Percentiles rank a stretch among this genome's conserved stretches.
Evolutionary conservation across 495 filamentous ascomycete species (phyloP).

Genomic region (Pseudoneurospora amorphoporcata): DNA sequence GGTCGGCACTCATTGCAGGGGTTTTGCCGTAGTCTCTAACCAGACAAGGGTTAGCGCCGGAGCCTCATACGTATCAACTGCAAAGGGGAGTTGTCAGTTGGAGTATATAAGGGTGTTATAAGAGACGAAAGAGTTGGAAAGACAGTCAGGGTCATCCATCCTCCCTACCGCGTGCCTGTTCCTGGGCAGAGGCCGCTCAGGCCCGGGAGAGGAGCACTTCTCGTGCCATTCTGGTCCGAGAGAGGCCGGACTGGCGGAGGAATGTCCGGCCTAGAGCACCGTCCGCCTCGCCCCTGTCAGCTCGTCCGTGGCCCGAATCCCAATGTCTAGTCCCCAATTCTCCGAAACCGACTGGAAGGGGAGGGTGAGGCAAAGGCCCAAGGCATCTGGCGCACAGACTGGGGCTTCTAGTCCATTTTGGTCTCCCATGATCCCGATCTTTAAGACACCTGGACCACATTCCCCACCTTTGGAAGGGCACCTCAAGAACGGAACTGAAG

Average conservation of each 20-base stretch:
- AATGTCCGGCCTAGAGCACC: neutral
- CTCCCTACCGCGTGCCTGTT: neutral
- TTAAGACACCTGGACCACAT: neutral
- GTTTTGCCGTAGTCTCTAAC: neutral
- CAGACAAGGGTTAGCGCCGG: neutral
- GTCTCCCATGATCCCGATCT: neutral
- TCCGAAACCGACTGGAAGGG: neutral
- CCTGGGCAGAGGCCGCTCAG: neutral
- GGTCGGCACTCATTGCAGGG: neutral
- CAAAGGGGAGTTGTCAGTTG: neutral
- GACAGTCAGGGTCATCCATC: neutral
- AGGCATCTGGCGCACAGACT: neutral
- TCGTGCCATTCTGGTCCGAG: neutral
- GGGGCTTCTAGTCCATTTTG: neutral
- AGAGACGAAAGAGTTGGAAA: neutral
- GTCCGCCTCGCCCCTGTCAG: neutral
- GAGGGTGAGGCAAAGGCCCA: neutral
- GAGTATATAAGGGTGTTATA: neutral
- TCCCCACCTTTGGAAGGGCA: neutral
- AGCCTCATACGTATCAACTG: neutral
- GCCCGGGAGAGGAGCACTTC: neutral
- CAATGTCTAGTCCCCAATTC: neutral
- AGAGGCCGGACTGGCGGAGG: neutral
- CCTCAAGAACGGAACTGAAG: neutral
- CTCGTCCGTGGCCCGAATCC: neutral